Evolutionary conservation across 768 basidiomycete species (phyloP).

Genomic region (Russula sp.): DNA sequence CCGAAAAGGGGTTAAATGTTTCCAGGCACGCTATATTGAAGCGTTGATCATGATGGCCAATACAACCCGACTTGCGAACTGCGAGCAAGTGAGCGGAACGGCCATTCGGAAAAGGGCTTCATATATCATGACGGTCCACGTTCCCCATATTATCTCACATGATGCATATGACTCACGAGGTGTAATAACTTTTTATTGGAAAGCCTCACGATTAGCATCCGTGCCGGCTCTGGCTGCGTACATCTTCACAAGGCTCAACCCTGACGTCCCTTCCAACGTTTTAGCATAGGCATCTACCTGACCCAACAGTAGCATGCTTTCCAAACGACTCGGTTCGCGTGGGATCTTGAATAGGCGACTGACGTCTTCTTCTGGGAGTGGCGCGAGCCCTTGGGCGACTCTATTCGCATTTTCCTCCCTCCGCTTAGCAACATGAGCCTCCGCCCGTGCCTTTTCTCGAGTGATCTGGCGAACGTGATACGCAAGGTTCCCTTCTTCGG

Average conservation of each 20-base stretch:
- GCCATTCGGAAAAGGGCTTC: neutral
- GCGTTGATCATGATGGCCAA: neutral
- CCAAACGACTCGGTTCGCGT: constrained; percentile 81
- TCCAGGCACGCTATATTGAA: too few relatives aligned
- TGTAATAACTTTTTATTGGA: constrained; percentile 3
- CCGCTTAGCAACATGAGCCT: constrained; percentile 75
- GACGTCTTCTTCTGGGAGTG: constrained; percentile 85
- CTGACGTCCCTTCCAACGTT: constrained; percentile 63
- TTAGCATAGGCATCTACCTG: constrained; percentile 85
- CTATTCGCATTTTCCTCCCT: constrained; percentile 84
- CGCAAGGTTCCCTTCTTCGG: constrained; percentile 89
- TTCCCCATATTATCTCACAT: neutral
- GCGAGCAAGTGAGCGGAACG: neutral
- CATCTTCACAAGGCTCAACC: constrained; percentile 75
- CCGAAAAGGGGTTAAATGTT: too few relatives aligned
- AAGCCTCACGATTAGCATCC: constrained; percentile 27
- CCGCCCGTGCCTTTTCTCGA: constrained; percentile 76
- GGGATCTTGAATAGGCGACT: constrained; percentile 84
- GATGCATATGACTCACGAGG: neutral
- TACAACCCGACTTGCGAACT: neutral
- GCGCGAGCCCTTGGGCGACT: constrained; percentile 76
- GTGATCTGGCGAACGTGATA: constrained; percentile 86
- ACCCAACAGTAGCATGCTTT: constrained; percentile 80
- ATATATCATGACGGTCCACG: neutral
- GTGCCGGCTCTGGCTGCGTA: constrained; percentile 56